Percentiles rank a stretch among this genome's conserved stretches.
phyloP scores from a whole-genome alignment of 2,329 filamentous ascomycete species.

The Bipolaris sorokiniana region DNA sequence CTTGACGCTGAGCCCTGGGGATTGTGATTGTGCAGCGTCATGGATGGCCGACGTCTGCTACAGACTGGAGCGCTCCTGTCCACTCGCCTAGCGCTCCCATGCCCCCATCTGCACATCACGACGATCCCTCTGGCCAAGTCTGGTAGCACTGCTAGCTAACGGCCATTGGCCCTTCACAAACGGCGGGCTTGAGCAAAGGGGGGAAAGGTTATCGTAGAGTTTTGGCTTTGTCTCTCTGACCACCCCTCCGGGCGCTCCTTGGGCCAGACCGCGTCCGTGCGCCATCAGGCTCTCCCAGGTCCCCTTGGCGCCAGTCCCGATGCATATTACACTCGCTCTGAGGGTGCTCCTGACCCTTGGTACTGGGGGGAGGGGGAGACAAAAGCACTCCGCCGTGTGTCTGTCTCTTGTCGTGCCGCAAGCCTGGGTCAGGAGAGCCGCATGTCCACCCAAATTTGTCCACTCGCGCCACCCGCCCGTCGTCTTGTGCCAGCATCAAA shows the following conservation, averaged over 20 bases:
- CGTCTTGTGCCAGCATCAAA: slow-evolving; percentile 8
- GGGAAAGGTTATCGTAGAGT: slow-evolving; percentile 28
- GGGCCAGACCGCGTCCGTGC: slow-evolving; percentile 48
- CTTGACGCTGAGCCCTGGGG: slow-evolving; percentile 21
- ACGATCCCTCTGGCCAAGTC: slow-evolving; percentile 12
- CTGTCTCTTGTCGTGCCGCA: slow-evolving; percentile 41
- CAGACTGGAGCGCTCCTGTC: slow-evolving; percentile 17
- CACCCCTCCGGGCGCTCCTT: slow-evolving; percentile 24
- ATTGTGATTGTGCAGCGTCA: slow-evolving; percentile 23
- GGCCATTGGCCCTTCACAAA: slow-evolving; percentile 26
- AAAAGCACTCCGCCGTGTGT: slow-evolving; percentile 34
- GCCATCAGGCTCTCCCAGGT: slow-evolving; percentile 26
- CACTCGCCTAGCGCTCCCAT: slow-evolving; percentile 19
- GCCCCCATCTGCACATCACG: slow-evolving; percentile 14
- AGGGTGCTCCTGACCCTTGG: slow-evolving; percentile 41
- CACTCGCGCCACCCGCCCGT: slow-evolving; percentile 14
- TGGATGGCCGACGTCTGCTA: slow-evolving; percentile 1
- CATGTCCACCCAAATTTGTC: slow-evolving; percentile 24
- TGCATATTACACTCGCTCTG: slow-evolving; percentile 33
- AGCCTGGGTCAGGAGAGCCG: slow-evolving; percentile 45
- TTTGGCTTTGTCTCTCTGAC: slow-evolving; percentile 39
- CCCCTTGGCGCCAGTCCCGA: slow-evolving; percentile 46
- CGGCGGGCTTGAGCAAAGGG: slow-evolving; percentile 31
- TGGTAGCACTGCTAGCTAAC: slow-evolving; percentile 19
- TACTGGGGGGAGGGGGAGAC: slow-evolving; percentile 42